Base-by-base conservation (phyloP, 2,329 filamentous ascomycete species). In the Aspergillus clavatus region DNA sequence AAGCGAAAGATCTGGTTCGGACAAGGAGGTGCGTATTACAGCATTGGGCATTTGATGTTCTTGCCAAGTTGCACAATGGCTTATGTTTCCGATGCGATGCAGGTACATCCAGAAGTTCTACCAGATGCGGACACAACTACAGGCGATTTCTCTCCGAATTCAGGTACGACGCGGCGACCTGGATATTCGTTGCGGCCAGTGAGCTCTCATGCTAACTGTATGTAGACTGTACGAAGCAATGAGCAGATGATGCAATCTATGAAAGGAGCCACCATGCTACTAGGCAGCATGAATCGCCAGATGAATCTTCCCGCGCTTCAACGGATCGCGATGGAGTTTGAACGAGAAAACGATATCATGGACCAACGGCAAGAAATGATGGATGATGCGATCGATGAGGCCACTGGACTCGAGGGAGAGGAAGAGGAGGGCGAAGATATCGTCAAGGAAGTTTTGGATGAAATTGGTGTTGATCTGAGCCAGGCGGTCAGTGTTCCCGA, bases 201-300 rank as follows among this genome's bases (percentile, higher is more conserved):
- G 19, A 21, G 45, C 48, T n/a, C n/a, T 45, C 29, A 51, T 42
- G 19, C 27, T 45, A 28, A 43, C 47, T 35, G 44, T 40, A 23
- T 44, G 14, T 60, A 95, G 88, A 98, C 93, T 40, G 91, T 97
- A 54, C 84, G 93, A 54, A 96, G 90, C 56, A 98, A 98, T 69
- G 93, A 98, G 69, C 91, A 97, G 71, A 98, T 98, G 93, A 96
- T 96, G 90, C 89, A 95, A 70, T 93, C 90, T 7, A 97, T 98
- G 93, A 98, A 96, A 71, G 93, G 93, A 26, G 93, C 93, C 4
- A 97, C 93, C 1, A 83, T 85, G 70, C 84, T 95, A 2, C 76
- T 98, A 6, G 89, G 90, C 43, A 94, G 87, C 72, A 98, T 98
- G 93, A 98, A 98, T 70, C 81, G 87, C 54, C 88, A 88, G 53